Conservation (phyloP, 2,329 filamentous ascomycete species). For the Trichoderma citrinoviride region DNA sequence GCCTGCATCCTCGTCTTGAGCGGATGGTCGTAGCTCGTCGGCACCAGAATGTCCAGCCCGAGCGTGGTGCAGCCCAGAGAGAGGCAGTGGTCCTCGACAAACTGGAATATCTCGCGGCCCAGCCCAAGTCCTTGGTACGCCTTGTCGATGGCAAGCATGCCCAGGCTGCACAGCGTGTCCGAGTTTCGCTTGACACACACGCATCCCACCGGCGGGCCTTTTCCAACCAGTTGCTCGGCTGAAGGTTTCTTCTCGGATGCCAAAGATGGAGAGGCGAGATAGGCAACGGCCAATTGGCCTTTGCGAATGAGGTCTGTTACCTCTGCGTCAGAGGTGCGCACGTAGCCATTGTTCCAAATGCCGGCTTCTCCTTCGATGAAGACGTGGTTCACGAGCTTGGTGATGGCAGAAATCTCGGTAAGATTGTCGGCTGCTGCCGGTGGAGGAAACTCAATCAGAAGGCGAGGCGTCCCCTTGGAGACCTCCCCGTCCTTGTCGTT, state of each 20-base stretch:
- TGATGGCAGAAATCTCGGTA: constrained; percentile 22
- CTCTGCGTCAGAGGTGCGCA: constrained; percentile 28
- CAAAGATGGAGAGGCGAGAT: background rate
- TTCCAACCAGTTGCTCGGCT: background rate
- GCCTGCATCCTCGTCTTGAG: constrained; percentile 30
- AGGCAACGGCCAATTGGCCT: constrained; percentile 30
- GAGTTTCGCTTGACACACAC: constrained; percentile 29
- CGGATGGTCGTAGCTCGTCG: constrained; percentile 29
- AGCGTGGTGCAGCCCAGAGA: constrained; percentile 30
- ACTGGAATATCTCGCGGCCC: constrained; percentile 29
- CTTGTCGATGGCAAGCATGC: constrained; percentile 32
- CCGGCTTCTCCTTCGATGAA: constrained; percentile 30
- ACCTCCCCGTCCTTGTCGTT: background rate
- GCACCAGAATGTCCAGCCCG: constrained; percentile 33
- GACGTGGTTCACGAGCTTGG: constrained; percentile 30
- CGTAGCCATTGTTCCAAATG: constrained; percentile 31
- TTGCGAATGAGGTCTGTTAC: constrained; percentile 27
- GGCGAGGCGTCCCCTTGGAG: background rate
- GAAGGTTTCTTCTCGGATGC: background rate
- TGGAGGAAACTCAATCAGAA: constrained; percentile 27
- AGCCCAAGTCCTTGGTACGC: constrained; percentile 28
- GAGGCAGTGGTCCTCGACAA: constrained; percentile 32
- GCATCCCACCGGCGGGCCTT: constrained; percentile 28
- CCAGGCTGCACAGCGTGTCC: constrained; percentile 28
- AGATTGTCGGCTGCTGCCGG: constrained; percentile 25